phyloP scores from a whole-genome alignment of 139 green algal species.

The Astrephomene gubernaculifera region DNA sequence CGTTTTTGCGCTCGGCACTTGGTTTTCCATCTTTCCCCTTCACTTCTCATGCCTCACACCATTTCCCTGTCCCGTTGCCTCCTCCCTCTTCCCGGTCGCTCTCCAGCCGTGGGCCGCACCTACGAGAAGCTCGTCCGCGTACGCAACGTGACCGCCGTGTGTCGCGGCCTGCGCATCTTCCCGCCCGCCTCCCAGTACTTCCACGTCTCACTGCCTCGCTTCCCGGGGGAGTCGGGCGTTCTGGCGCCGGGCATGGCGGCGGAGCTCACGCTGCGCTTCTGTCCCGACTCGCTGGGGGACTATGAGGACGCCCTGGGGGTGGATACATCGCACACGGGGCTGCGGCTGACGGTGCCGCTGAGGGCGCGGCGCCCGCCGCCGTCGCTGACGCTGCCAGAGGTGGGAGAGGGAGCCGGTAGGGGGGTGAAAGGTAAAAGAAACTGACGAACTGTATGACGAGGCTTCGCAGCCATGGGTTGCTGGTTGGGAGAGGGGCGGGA shows the following conservation, averaged over 20 bases:
- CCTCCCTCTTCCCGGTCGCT: neutral
- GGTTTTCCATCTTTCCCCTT: neutral
- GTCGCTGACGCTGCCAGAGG: slow-evolving; percentile 62
- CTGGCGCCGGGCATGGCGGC: slow-evolving; percentile 71
- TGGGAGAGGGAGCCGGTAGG: slow-evolving; percentile 9
- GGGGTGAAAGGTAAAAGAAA: no score
- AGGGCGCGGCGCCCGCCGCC: slow-evolving; percentile 64
- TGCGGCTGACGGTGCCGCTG: slow-evolving; percentile 64
- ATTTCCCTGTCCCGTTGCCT: neutral
- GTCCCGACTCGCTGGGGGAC: slow-evolving; percentile 75
- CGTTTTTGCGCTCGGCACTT: neutral
- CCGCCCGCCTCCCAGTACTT: slow-evolving; percentile 75
- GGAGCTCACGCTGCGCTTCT: slow-evolving; percentile 74
- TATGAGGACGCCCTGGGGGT: slow-evolving; percentile 74
- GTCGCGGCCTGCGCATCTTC: slow-evolving; percentile 59
- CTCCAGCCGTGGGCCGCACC: slow-evolving; percentile 40
- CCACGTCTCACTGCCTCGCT: slow-evolving; percentile 64
- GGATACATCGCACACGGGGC: slow-evolving; percentile 58
- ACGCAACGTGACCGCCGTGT: slow-evolving; percentile 68
- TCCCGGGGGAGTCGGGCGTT: slow-evolving; percentile 51
- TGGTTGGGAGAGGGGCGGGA: no score
- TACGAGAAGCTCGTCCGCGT: slow-evolving; percentile 63
- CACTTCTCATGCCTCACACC: neutral
- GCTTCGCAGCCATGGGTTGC: no score
- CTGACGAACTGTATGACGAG: no score